Evolutionary conservation across 148 eudicot genomes (phyloP).

Genomic region (Camellia lanceoleosa): DNA sequence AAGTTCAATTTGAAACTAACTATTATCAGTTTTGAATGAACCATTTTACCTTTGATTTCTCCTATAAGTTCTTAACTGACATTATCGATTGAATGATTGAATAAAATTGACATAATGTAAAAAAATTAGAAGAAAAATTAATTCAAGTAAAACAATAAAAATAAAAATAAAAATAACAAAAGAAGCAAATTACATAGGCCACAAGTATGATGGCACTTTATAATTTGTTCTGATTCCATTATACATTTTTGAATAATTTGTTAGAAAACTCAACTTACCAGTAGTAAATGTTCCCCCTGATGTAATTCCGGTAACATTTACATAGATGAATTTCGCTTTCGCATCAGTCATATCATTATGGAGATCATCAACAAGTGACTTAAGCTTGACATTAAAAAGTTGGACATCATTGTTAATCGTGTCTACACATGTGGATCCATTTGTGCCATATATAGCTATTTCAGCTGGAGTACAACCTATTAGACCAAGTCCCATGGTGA

Average conservation of each 20-base stretch:
- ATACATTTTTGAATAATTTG: slow-evolving; percentile 9
- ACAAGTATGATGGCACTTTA: slow-evolving; percentile 5
- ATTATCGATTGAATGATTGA: too few relatives aligned
- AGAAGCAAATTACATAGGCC: too few relatives aligned
- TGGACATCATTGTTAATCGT: slow-evolving; percentile 26
- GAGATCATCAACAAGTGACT: slow-evolving; percentile 23
- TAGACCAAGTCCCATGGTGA: slow-evolving; percentile 36
- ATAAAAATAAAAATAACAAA: too few relatives aligned
- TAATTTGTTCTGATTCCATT: slow-evolving; percentile 29
- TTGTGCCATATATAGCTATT: slow-evolving; percentile 3
- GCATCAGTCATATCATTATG: slow-evolving; percentile 24
- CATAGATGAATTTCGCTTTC: slow-evolving; percentile 34
- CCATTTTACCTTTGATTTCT: too few relatives aligned
- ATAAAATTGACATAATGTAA: too few relatives aligned
- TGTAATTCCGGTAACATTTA: slow-evolving; percentile 40
- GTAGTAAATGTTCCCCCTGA: too few relatives aligned
- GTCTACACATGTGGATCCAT: slow-evolving; percentile 26
- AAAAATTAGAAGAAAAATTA: too few relatives aligned
- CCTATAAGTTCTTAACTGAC: too few relatives aligned
- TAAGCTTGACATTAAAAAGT: slow-evolving; percentile 36
- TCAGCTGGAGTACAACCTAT: slow-evolving; percentile 46
- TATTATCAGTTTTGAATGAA: too few relatives aligned
- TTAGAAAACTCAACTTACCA: neutral
- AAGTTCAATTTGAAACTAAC: too few relatives aligned
- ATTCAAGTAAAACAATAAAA: too few relatives aligned